A percentile compares a stretch with the other conserved stretches of the same genome.
phyloP scores from a whole-genome alignment of 129 eudicot species.

The Chrysanthemum lavandulifolium region DNA sequence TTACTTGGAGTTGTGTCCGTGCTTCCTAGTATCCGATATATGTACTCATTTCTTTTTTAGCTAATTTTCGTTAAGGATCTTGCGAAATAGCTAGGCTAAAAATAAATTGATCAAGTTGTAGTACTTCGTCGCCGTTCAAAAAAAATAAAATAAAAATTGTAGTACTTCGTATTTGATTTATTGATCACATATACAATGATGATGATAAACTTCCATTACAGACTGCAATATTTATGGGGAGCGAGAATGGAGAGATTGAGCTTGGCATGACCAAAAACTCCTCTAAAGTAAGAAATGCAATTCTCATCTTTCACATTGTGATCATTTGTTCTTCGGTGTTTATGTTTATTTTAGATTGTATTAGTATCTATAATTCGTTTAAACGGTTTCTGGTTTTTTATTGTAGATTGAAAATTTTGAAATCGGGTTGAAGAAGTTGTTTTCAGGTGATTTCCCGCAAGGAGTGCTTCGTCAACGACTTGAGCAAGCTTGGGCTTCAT shows the following conservation, averaged over 20 bases:
- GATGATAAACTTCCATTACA: slow-evolving; percentile 29
- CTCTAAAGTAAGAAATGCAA: slow-evolving; percentile 39
- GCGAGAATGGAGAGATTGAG: slow-evolving; percentile 79
- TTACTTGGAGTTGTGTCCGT: too few relatives aligned
- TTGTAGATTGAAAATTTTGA: slow-evolving; percentile 48
- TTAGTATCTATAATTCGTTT: too few relatives aligned
- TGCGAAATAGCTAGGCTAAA: background rate
- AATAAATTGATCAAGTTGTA: background rate
- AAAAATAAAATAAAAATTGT: too few relatives aligned
- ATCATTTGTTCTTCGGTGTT: background rate
- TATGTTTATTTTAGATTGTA: background rate
- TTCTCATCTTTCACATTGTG: background rate
- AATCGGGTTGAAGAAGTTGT: slow-evolving; percentile 41
- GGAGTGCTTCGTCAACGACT: slow-evolving; percentile 23
- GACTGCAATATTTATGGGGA: slow-evolving; percentile 75
- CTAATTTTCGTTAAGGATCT: too few relatives aligned
- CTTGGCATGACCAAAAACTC: slow-evolving; percentile 53
- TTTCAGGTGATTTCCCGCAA: slow-evolving; percentile 49
- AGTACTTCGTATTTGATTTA: background rate
- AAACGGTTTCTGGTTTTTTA: background rate
- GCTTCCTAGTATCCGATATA: too few relatives aligned
- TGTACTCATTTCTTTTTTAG: too few relatives aligned
- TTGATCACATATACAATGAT: background rate
- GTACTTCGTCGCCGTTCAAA: too few relatives aligned
- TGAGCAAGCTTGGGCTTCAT: slow-evolving; percentile 41